Percentiles rank a stretch among this genome's conserved stretches.
Evolutionary conservation across 106 monocot species (phyloP).

Genomic region (Allium sativum): DNA sequence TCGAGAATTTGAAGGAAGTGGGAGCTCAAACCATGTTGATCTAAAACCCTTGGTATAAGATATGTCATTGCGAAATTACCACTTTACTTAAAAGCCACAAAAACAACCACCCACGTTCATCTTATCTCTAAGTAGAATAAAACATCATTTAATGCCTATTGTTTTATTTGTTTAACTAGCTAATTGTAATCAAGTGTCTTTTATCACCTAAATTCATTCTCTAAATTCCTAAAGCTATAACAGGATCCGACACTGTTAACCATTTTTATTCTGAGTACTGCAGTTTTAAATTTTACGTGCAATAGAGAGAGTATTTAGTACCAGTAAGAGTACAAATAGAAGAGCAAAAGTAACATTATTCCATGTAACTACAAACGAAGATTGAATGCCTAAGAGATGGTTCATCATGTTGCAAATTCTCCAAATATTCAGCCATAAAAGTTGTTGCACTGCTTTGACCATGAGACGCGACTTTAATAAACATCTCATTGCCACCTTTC

Average conservation of each 20-base stretch:
- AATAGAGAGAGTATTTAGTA: neutral
- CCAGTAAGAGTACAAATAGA: no score
- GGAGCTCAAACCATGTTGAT: conserved; percentile 81
- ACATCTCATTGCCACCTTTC: conserved; percentile 14
- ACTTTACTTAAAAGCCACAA: no score
- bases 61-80: conserved; percentile 4
- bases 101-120: no score
- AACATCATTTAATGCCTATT: no score
- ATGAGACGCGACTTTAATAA: conserved; percentile 5
- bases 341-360: no score
- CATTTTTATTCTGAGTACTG: neutral
- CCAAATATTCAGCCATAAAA: conserved; percentile 48
- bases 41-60: conserved; percentile 87
- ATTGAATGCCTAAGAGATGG: conserved; percentile 3
- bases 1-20: conserved; percentile 85
- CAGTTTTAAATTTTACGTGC: neutral
- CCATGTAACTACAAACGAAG: conserved; percentile 18
- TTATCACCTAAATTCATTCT: no score
- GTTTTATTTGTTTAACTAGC: no score
- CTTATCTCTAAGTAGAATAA: no score
- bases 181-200: no score
- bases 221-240: no score
- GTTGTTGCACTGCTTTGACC: conserved; percentile 10
- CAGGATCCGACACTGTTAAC: no score
- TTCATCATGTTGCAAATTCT: conserved; percentile 30